Evolutionary conservation across 169 alveolate species (phyloP).

Genomic region (Pseudocohnilembus persalinus): DNA sequence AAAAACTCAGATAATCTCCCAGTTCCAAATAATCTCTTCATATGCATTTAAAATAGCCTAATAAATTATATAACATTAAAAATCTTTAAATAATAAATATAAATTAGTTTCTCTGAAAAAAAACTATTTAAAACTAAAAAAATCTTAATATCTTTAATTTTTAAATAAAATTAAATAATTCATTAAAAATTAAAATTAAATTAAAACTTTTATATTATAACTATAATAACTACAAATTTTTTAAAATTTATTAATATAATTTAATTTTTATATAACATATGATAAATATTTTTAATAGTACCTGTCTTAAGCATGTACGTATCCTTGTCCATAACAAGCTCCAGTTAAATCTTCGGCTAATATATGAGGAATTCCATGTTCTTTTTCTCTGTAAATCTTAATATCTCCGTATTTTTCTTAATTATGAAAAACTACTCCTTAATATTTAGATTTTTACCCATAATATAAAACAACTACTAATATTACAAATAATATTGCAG

Average conservation of each 20-base stretch:
- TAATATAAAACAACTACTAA: background rate
- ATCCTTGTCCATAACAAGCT: background rate
- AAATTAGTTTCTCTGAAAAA: too few relatives aligned
- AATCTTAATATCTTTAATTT: too few relatives aligned
- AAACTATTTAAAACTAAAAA: too few relatives aligned
- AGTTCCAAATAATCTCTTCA: background rate
- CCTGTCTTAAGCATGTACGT: background rate
- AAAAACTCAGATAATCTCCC: background rate
- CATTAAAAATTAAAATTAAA: too few relatives aligned
- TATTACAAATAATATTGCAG: background rate
- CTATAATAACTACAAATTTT: too few relatives aligned
- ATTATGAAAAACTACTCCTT: background rate
- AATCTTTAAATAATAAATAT: too few relatives aligned
- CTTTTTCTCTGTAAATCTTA: background rate
- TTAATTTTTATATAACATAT: too few relatives aligned
- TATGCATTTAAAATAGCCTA: background rate
- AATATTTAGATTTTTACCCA: background rate
- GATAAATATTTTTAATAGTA: too few relatives aligned
- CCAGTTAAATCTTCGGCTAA: background rate
- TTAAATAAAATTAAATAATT: too few relatives aligned
- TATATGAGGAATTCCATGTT: background rate
- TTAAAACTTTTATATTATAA: too few relatives aligned
- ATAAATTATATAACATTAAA: too few relatives aligned
- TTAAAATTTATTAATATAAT: too few relatives aligned
- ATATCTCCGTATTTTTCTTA: background rate